Percentiles rank a stretch among this genome's conserved stretches.
Conservation (phyloP, 805 yeast genomes). For the Blastobotrys chiropterorum region DNA sequence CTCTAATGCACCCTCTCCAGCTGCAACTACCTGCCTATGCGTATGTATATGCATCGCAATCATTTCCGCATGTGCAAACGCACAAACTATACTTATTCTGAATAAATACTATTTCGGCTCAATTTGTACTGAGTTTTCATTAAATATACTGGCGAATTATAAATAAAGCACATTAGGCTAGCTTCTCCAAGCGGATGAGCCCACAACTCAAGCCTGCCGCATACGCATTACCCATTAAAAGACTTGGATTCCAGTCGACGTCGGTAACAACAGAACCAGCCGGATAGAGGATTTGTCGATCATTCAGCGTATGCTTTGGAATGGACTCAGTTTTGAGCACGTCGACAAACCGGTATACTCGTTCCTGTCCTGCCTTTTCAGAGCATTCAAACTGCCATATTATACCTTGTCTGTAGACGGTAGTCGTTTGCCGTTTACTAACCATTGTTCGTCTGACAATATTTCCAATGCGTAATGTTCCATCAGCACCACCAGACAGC, state of each 20-base stretch:
- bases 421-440: conserved; percentile 20
- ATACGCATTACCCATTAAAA: conserved; percentile 40
- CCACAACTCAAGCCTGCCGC: conserved; percentile 51
- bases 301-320: conserved; percentile 20
- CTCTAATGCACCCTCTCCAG: too few species aligned
- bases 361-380: conserved; percentile 26
- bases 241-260: conserved; percentile 53
- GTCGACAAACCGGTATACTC: conserved; percentile 38
- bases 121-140: too few species aligned
- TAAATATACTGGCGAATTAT: background rate
- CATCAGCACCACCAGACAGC: conserved; percentile 46
- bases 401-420: conserved; percentile 17
- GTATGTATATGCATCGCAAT: background rate
- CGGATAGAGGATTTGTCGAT: conserved; percentile 35
- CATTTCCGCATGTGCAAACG: too few species aligned
- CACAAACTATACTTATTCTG: too few species aligned
- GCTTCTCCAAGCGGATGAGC: conserved; percentile 35
- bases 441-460: conserved; percentile 29
- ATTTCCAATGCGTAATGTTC: conserved; percentile 39
- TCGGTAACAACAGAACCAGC: conserved; percentile 44
- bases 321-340: conserved; percentile 34
- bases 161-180: background rate
- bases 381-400: conserved; percentile 37
- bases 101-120: too few species aligned
- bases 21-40: background rate